Percentiles rank a stretch among this genome's conserved stretches.
These are phyloP conservation scores for Xylariales sp. DNA, from an alignment of 2,329 filamentous ascomycete species.

Conservation along the genomic window DNA sequence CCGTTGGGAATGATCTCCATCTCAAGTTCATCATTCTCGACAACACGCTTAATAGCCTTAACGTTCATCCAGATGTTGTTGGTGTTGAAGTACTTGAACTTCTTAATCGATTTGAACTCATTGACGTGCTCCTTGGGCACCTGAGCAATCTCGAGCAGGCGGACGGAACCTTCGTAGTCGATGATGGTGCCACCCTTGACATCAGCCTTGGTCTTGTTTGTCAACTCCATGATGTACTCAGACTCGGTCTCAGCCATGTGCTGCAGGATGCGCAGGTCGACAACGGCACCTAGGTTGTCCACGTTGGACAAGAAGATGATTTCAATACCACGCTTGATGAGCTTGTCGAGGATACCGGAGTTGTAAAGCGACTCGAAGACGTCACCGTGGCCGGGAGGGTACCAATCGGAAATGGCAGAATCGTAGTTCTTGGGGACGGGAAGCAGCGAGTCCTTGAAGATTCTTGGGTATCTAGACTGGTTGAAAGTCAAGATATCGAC, in stretches of 20 bases:
- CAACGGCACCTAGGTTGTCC: slow-evolving; percentile 96
- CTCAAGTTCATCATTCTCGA: slow-evolving; percentile 96
- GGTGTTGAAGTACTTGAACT: slow-evolving; percentile 99
- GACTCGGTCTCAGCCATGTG: slow-evolving; percentile 98
- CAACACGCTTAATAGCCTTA: slow-evolving; percentile 94
- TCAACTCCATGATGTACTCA: slow-evolving; percentile 99
- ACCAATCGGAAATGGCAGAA: slow-evolving; percentile 93
- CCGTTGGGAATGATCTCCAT: slow-evolving; percentile 99
- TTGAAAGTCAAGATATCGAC: slow-evolving; percentile 99
- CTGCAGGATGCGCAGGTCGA: slow-evolving; percentile 95
- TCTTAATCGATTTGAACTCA: slow-evolving; percentile 99
- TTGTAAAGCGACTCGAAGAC: slow-evolving; percentile 99
- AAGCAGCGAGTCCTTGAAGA: slow-evolving; percentile 96
- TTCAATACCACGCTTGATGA: slow-evolving; percentile 91
- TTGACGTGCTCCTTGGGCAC: slow-evolving; percentile 99
- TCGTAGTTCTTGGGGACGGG: slow-evolving; percentile 88
- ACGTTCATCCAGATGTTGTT: slow-evolving; percentile 99
- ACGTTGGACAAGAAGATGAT: slow-evolving; percentile 99
- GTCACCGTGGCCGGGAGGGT: slow-evolving; percentile 97
- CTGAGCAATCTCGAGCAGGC: slow-evolving; percentile 96
- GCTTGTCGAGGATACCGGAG: slow-evolving; percentile 95
- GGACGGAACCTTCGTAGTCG: slow-evolving; percentile 95
- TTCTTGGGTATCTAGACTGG: slow-evolving; percentile 96
- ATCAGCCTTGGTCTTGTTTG: slow-evolving; percentile 99
- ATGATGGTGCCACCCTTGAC: slow-evolving; percentile 99